Conservation (phyloP, 2,329 filamentous ascomycete genomes). For the Exophiala sp. region DNA sequence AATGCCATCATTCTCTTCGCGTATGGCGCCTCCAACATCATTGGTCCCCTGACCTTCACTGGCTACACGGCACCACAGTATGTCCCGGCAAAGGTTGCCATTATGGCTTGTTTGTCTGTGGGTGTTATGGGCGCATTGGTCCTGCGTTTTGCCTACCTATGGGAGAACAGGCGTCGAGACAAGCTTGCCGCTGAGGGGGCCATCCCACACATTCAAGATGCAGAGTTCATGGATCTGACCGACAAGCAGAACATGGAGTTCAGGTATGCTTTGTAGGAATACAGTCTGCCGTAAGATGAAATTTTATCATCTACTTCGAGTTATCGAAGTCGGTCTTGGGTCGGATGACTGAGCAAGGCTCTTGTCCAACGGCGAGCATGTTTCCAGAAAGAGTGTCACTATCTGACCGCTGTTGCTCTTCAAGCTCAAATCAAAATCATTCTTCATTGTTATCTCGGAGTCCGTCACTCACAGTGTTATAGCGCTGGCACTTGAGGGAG, state of each 20-base stretch:
- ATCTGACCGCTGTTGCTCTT: no score
- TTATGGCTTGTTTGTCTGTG: constrained; percentile 30
- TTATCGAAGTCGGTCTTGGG: no score
- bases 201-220: constrained; percentile 28
- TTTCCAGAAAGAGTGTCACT: no score
- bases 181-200: constrained; percentile 31
- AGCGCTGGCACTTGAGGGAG: no score
- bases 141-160: constrained; percentile 28
- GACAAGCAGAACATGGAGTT: constrained; percentile 34
- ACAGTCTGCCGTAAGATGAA: no score
- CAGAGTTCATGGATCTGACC: constrained; percentile 29
- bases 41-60: constrained; percentile 46
- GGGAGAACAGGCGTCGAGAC: constrained; percentile 34
- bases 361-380: no score
- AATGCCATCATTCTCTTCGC: constrained; percentile 45
- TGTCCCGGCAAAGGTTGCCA: constrained; percentile 40
- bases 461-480: no score
- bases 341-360: no score
- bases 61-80: constrained; percentile 42
- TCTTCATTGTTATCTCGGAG: no score
- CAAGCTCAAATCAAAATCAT: no score
- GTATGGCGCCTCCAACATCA: constrained; percentile 47
- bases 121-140: constrained; percentile 2
- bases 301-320: no score
- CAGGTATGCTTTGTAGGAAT: constrained; percentile 18